Percentiles rank a stretch among this genome's conserved stretches.
Conservation (phyloP, 108 stramenopile species). For the Pseudonitzschia pungens region DNA sequence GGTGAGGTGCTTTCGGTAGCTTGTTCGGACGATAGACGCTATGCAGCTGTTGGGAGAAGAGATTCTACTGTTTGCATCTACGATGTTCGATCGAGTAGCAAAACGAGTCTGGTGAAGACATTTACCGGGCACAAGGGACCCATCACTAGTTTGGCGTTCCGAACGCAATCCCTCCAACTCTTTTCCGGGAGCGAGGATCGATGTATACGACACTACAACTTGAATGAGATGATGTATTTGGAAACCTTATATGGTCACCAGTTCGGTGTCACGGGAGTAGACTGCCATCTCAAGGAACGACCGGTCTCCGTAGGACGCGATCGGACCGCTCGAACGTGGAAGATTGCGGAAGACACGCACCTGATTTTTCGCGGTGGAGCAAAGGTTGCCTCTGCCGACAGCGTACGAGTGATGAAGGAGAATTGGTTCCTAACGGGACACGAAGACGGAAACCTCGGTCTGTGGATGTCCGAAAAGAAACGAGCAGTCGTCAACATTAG, state of each 20-base stretch:
- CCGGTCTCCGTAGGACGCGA: conserved; percentile 88
- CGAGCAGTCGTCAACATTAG: conserved; percentile 72
- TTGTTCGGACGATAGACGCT: conserved; percentile 90
- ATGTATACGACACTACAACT: conserved; percentile 84
- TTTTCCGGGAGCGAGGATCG: conserved; percentile 94
- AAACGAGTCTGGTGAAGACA: conserved; percentile 50
- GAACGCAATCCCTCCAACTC: conserved; percentile 80
- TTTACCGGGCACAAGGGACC: conserved; percentile 88
- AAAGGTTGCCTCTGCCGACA: conserved; percentile 71
- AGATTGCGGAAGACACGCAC: conserved; percentile 96
- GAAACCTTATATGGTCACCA: conserved; percentile 99
- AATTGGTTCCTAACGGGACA: conserved; percentile 95
- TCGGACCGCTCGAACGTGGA: conserved; percentile 95
- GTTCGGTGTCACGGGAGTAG: conserved; percentile 80
- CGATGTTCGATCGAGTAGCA: conserved; percentile 69
- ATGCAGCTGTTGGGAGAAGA: conserved; percentile 87
- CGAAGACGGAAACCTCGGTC: conserved; percentile 85
- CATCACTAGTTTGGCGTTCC: conserved; percentile 80
- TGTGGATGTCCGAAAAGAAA: conserved; percentile 95
- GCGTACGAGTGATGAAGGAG: conserved; percentile 76
- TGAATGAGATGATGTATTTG: conserved; percentile 92
- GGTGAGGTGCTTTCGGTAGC: conserved; percentile 92
- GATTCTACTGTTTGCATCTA: conserved; percentile 85
- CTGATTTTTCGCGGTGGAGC: conserved; percentile 90
- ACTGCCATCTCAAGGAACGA: conserved; percentile 83